These are phyloP conservation scores for Echeveria elegans DNA, from an alignment of 164 flowering plant genomes.

Conservation along the genomic window DNA sequence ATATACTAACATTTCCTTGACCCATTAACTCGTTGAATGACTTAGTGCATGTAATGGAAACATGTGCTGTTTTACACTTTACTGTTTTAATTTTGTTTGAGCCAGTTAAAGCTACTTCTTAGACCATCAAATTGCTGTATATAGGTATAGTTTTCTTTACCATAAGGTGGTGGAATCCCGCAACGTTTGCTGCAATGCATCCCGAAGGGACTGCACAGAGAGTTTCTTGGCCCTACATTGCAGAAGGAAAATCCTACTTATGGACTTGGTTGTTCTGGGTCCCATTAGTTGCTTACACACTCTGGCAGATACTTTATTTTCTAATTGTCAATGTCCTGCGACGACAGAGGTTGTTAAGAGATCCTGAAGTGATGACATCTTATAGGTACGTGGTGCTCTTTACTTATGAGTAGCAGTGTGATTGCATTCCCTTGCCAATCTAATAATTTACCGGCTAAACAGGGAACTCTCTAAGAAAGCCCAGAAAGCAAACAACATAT, in stretches of 20 bases:
- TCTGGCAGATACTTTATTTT: slow-evolving; percentile 90
- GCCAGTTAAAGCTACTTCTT: no score
- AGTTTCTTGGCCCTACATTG: slow-evolving; percentile 82
- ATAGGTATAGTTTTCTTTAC: slow-evolving; percentile 90
- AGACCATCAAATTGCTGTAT: slow-evolving; percentile 5
- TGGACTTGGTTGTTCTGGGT: slow-evolving; percentile 89
- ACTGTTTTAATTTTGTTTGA: no score
- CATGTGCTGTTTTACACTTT: no score
- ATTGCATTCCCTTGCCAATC: background rate
- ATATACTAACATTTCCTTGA: no score
- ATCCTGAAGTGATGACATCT: slow-evolving; percentile 99
- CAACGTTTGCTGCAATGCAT: slow-evolving; percentile 78
- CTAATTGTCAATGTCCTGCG: slow-evolving; percentile 91
- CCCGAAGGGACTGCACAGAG: slow-evolving; percentile 56
- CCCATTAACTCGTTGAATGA: no score
- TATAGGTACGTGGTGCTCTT: slow-evolving; percentile 47
- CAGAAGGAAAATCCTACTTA: slow-evolving; percentile 53
- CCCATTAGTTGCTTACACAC: slow-evolving; percentile 68
- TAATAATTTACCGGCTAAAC: slow-evolving; percentile 5
- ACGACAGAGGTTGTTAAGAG: slow-evolving; percentile 78
- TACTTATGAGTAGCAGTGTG: no score
- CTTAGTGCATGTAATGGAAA: no score
- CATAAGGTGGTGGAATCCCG: slow-evolving; percentile 96
- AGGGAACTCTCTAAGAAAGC: slow-evolving; percentile 98
- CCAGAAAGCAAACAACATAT: slow-evolving; percentile 76